Evolutionary conservation across 1,284 basidiomycete genomes (phyloP).

Genomic region (Fomitopsis schrenkii): DNA sequence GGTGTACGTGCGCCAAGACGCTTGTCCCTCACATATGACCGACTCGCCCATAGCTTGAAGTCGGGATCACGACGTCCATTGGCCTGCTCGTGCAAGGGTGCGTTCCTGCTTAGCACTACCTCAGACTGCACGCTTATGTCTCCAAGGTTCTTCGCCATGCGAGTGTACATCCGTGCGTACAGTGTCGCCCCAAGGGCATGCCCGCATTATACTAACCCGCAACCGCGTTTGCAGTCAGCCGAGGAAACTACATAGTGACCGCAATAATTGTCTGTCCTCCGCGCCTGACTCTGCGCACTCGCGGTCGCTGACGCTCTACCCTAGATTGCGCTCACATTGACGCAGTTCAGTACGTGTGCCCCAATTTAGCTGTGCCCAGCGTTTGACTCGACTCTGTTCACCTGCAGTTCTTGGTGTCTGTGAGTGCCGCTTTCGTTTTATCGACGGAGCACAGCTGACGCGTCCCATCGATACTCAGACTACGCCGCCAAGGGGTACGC

Average conservation of each 20-base stretch:
- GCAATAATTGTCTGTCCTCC: background rate
- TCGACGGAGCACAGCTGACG: background rate
- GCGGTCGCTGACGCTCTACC: background rate
- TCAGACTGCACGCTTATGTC: background rate
- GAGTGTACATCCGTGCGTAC: constrained; percentile 2
- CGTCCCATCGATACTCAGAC: background rate
- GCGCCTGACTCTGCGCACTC: background rate
- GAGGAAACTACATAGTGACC: background rate
- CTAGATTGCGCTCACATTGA: background rate
- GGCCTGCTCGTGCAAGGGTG: constrained; percentile 5
- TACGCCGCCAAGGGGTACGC: constrained; percentile 1
- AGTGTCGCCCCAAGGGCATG: too few relatives aligned
- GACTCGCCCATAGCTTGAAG: background rate
- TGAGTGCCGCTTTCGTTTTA: background rate
- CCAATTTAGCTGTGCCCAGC: too few relatives aligned
- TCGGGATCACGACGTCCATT: background rate
- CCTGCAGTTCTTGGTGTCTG: background rate
- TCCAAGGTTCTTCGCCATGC: constrained; percentile 5
- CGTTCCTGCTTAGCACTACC: background rate
- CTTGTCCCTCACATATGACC: background rate
- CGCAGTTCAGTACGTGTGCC: background rate
- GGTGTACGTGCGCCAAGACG: background rate
- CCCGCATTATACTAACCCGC: background rate
- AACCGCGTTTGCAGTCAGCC: background rate
- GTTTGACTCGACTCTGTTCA: too few relatives aligned